These are phyloP conservation scores for Leucosporidium creatinivorum DNA, from an alignment of 768 basidiomycete genomes.

Conservation along the genomic window DNA sequence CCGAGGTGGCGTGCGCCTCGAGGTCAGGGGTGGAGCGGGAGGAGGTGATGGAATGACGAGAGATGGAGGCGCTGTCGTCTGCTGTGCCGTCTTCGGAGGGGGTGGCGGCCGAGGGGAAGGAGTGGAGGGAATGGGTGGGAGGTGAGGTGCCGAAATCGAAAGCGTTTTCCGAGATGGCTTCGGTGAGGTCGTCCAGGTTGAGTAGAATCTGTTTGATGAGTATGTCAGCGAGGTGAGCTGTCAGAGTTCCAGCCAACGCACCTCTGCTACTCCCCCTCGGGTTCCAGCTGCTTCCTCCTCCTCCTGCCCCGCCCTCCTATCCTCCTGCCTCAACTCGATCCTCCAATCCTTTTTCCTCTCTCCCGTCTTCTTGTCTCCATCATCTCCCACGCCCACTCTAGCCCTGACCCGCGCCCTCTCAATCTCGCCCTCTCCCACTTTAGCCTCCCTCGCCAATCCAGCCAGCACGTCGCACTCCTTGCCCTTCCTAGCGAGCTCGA, in stretches of 20 bases:
- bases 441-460: neutral
- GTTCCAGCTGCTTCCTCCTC: neutral
- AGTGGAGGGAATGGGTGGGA: neutral
- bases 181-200: conserved; percentile 27
- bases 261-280: neutral
- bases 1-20: neutral
- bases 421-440: conserved; percentile 1
- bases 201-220: conserved; percentile 22
- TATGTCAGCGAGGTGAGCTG: no score
- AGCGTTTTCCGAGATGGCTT: conserved; percentile 29
- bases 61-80: neutral
- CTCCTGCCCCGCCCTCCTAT: neutral
- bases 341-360: neutral
- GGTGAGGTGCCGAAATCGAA: conserved; percentile 17
- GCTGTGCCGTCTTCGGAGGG: neutral
- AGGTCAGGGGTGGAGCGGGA: neutral
- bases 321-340: neutral
- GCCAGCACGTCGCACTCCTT: neutral
- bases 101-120: neutral
- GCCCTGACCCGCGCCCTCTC: neutral
- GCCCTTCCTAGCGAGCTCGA: neutral
- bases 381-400: neutral
- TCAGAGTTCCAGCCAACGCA: neutral
- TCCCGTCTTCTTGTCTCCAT: neutral
- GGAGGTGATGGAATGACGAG: neutral